phyloP scores from a whole-genome alignment of 495 filamentous ascomycete species.

The Penicillium manginii region DNA sequence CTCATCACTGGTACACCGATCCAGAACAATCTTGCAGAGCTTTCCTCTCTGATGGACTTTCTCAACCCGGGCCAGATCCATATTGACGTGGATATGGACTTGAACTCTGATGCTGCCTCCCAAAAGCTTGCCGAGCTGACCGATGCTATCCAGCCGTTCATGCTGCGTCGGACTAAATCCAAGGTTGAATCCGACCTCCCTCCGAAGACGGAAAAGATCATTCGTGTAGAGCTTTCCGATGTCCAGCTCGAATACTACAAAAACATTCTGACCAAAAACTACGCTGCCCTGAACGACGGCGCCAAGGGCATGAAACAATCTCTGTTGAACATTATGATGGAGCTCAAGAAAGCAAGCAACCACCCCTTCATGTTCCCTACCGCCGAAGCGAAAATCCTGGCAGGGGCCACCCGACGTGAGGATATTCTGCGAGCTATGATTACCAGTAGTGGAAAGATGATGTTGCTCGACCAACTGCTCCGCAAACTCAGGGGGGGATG shows the following conservation, averaged over 20 bases:
- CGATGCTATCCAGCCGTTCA: conserved; percentile 79
- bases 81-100: conserved; percentile 88
- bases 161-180: conserved; percentile 95
- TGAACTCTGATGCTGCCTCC: conserved; percentile 68
- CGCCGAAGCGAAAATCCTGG: conserved; percentile 84
- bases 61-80: conserved; percentile 86
- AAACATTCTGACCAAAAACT: conserved; percentile 96
- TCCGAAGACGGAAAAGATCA: conserved; percentile 97
- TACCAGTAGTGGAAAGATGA: conserved; percentile 98
- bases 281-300: conserved; percentile 89
- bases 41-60: conserved; percentile 92
- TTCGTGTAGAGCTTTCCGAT: conserved; percentile 94
- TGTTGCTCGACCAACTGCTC: conserved; percentile 91
- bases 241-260: conserved; percentile 98
- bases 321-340: conserved; percentile 99
- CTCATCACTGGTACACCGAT: conserved; percentile 97
- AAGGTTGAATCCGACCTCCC: conserved; percentile 95
- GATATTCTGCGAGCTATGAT: conserved; percentile 89
- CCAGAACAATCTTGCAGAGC: conserved; percentile 92
- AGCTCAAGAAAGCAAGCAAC: conserved; percentile 97
- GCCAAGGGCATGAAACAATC: conserved; percentile 88
- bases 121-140: conserved; percentile 73
- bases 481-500: conserved; percentile 87
- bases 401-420: conserved; percentile 74
- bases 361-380: conserved; percentile 97